Base-by-base conservation (phyloP, 106 monocot genomes). In the Amphibolis antarctica region DNA sequence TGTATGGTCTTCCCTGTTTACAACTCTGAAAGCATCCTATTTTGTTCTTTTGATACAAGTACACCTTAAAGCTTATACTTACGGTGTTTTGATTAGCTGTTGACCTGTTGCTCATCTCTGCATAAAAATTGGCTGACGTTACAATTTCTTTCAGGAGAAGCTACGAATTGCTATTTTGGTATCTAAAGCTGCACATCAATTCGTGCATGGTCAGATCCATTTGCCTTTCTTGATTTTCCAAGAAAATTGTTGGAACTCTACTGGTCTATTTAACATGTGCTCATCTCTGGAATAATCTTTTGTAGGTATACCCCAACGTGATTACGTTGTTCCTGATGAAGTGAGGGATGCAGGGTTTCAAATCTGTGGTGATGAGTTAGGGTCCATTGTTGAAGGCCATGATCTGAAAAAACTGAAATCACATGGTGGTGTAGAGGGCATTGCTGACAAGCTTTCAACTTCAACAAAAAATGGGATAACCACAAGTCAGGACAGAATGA, bases 361-460 rank as follows among this genome's bases (percentile, higher is more conserved):
- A 20, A 80, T 86, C 23, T 86, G 86, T 66, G 86, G 80, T n/a
- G 86, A 86, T 31, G 83, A 86, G 66, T 52, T 86, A 55, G 71
- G 80, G 30, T 77, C 83, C 5, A 77, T 86, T 13, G 86, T 80
- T 27, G 86, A 86, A 74, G 74, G 74, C 46, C 86, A 86, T 57
- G 80, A 83, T 47, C 10, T 80, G 46, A 79, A 86, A 65, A 83
- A 56, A 42, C 60, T 86, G 42, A 79, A 79, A 59, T 22, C 20
- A 5, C 83, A 86, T 53, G 82, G 82, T 28, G 80, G 71, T 36
- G 60, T 78, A 51, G 65, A 57, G 22, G 77, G 77, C 42, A 61
- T 86, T 22, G 83, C 75, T 45, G 25, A 66, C 17, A 83, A 83
- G 42, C 74, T 86, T 46, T 68, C 45, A 59, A 83, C 83, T 36